phyloP scores from a whole-genome alignment of 345 rosid species.

The Camelina hispida region DNA sequence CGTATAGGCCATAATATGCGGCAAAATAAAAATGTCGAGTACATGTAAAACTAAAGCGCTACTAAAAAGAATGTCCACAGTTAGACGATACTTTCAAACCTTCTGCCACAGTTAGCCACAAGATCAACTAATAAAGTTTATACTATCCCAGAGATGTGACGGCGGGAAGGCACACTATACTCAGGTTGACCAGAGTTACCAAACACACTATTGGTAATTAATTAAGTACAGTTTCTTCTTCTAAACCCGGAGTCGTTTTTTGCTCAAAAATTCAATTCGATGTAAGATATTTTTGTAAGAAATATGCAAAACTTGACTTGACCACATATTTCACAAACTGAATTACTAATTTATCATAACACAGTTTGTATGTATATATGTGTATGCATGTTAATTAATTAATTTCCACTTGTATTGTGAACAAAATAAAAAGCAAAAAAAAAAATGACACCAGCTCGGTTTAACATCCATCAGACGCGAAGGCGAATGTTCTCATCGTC shows the following conservation, averaged over 20 bases:
- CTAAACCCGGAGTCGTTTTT: not conserved
- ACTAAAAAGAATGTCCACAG: too few relatives aligned
- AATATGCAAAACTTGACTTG: constrained; percentile 1
- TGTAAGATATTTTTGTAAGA: not conserved
- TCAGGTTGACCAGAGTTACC: too few relatives aligned
- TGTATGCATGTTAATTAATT: not conserved
- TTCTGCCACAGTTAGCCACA: too few relatives aligned
- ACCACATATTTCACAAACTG: constrained; percentile 7
- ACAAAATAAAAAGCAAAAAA: not conserved
- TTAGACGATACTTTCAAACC: too few relatives aligned
- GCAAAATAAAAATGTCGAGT: too few relatives aligned
- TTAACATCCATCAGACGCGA: constrained; percentile 30
- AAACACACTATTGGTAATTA: not conserved
- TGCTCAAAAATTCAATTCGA: not conserved
- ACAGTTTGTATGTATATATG: not conserved
- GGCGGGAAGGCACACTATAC: too few relatives aligned
- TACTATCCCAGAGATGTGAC: too few relatives aligned
- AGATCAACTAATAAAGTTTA: too few relatives aligned
- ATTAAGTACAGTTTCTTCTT: not conserved
- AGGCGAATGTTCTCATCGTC: constrained; percentile 46
- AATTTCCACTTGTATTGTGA: not conserved
- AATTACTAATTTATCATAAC: constrained; percentile 28
- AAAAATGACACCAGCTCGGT: not conserved
- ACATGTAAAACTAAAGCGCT: too few relatives aligned
- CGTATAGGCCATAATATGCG: too few relatives aligned